These are phyloP conservation scores for Penicillium hordei DNA, from an alignment of 2,329 filamentous ascomycete species.

Conservation along the genomic window DNA sequence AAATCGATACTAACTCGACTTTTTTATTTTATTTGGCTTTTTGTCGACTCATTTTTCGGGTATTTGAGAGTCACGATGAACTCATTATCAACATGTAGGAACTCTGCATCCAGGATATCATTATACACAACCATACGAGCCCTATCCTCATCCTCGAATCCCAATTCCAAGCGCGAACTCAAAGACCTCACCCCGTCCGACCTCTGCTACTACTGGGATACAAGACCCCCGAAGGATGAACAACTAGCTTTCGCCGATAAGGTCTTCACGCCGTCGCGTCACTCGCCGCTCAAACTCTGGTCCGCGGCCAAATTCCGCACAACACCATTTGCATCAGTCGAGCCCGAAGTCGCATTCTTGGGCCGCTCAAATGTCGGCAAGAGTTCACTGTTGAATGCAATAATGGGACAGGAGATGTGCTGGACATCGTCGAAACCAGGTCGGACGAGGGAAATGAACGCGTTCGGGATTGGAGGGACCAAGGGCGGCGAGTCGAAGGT, in stretches of 20 bases:
- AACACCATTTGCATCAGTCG: constrained; percentile 53
- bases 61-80: constrained; percentile 6
- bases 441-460: constrained; percentile 65
- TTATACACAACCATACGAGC: constrained; percentile 15
- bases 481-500: constrained; percentile 49
- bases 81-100: constrained; percentile 7
- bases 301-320: constrained; percentile 60
- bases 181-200: constrained; percentile 34
- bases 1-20: constrained; percentile 11
- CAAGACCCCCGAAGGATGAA: constrained; percentile 41
- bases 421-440: constrained; percentile 61
- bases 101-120: constrained; percentile 4
- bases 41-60: background rate
- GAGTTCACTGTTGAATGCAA: constrained; percentile 63
- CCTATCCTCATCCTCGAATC: constrained; percentile 13
- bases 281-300: constrained; percentile 58
- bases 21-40: background rate
- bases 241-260: constrained; percentile 49
- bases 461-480: constrained; percentile 60
- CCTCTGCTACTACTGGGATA: constrained; percentile 54
- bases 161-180: constrained; percentile 30
- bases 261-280: constrained; percentile 48
- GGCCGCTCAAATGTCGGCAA: constrained; percentile 72
- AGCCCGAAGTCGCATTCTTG: constrained; percentile 65
- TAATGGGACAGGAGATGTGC: constrained; percentile 55